Percentiles rank a stretch among this genome's conserved stretches.
Evolutionary conservation across 129 eudicot species (phyloP).

Genomic region (Erigeron canadensis): DNA sequence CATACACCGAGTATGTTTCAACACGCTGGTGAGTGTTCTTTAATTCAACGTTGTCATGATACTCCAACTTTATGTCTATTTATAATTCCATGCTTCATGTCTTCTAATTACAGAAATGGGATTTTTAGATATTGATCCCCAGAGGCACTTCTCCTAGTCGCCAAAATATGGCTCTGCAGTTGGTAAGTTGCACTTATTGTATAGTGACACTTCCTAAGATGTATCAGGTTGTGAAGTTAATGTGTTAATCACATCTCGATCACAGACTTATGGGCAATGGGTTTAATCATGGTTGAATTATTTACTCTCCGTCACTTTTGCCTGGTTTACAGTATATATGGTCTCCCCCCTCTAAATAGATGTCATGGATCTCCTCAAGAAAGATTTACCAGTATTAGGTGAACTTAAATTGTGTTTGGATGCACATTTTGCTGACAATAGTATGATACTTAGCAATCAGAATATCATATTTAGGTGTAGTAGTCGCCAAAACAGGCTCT

Average conservation of each 20-base stretch:
- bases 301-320: slow-evolving; percentile 76
- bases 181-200: slow-evolving; percentile 54
- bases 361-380: background rate
- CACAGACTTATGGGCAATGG: slow-evolving; percentile 96
- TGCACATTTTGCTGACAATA: background rate
- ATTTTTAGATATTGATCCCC: slow-evolving; percentile 91
- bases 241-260: slow-evolving; percentile 1
- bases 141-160: slow-evolving; percentile 80
- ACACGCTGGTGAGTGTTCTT: slow-evolving; percentile 79
- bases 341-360: background rate
- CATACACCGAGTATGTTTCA: slow-evolving; percentile 90
- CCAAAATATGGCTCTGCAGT: slow-evolving; percentile 83
- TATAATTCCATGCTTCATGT: slow-evolving; percentile 2
- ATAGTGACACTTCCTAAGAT: background rate
- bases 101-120: slow-evolving; percentile 2
- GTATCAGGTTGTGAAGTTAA: background rate
- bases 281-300: slow-evolving; percentile 87
- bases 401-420: background rate
- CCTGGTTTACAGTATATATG: slow-evolving; percentile 73
- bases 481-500: background rate
- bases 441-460: background rate
- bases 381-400: background rate
- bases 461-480: background rate
- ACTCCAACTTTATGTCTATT: background rate
- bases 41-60: background rate